These are phyloP conservation scores for Stephanodiscus minutulus DNA, from an alignment of 108 stramenopile species.

Conservation along the genomic window DNA sequence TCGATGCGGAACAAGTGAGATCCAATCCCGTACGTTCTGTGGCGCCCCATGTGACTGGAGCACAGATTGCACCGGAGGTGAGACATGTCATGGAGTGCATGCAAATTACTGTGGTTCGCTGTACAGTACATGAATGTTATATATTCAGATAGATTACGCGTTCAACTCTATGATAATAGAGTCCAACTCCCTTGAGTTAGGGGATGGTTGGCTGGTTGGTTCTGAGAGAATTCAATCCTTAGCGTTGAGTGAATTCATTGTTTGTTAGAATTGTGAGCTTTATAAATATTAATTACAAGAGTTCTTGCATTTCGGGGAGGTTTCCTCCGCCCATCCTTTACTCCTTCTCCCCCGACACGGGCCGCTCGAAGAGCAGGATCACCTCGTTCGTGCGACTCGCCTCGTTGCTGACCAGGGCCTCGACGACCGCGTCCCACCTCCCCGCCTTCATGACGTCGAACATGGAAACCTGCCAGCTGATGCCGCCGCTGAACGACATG, in stretches of 20 bases:
- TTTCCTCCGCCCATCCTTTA: no score
- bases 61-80: neutral
- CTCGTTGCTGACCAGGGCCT: constrained; percentile 71
- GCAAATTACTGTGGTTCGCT: neutral
- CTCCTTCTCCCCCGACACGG: constrained; percentile 25
- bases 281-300: no score
- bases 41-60: constrained; percentile 31
- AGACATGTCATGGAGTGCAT: neutral
- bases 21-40: constrained; percentile 27
- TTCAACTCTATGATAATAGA: no score
- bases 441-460: constrained; percentile 80
- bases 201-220: no score
- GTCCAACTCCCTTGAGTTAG: no score
- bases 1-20: constrained; percentile 24
- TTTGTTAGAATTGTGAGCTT: no score
- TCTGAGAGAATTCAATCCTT: no score
- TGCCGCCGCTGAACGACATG: constrained; percentile 69
- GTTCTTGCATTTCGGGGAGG: no score
- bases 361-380: constrained; percentile 80
- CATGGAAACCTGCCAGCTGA: constrained; percentile 76
- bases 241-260: no score
- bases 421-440: constrained; percentile 73
- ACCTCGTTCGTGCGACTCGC: constrained; percentile 74
- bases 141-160: no score
- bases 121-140: no score